phyloP scores from a whole-genome alignment of 306 rosid species.

The Inga leiocalycina region DNA sequence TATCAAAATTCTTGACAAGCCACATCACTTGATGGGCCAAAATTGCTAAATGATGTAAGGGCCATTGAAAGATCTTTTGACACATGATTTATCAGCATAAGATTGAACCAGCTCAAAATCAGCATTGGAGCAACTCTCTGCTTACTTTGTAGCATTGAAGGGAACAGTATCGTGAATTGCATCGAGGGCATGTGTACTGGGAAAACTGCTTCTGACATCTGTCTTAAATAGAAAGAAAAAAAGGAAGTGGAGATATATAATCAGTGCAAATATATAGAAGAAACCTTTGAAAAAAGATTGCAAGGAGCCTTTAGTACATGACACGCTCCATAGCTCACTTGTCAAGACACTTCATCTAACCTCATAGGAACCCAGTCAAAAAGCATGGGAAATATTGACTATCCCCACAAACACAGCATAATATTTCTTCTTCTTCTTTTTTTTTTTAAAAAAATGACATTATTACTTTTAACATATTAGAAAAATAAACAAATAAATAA shows the following conservation, averaged over 20 bases:
- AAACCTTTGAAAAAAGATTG: neutral
- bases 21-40: neutral
- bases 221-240: neutral
- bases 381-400: no score
- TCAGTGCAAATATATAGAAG: conserved; percentile 7
- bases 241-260: conserved; percentile 2
- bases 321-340: no score
- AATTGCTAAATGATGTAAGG: neutral
- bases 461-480: neutral
- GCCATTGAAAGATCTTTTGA: conserved; percentile 6
- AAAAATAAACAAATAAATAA: no score
- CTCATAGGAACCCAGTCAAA: no score
- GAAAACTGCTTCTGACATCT: conserved; percentile 96
- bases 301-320: no score
- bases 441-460: neutral
- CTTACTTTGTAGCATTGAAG: conserved; percentile 86
- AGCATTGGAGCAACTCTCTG: neutral
- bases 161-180: conserved; percentile 89
- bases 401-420: neutral
- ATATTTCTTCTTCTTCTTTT: no score
- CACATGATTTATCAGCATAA: conserved; percentile 6
- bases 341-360: no score
- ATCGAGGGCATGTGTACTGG: conserved; percentile 91
- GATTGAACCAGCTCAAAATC: conserved; percentile 15
- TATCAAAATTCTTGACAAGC: conserved; percentile 6